Conservation (phyloP, 139 green algal species). For the Coelastrella sp. region DNA sequence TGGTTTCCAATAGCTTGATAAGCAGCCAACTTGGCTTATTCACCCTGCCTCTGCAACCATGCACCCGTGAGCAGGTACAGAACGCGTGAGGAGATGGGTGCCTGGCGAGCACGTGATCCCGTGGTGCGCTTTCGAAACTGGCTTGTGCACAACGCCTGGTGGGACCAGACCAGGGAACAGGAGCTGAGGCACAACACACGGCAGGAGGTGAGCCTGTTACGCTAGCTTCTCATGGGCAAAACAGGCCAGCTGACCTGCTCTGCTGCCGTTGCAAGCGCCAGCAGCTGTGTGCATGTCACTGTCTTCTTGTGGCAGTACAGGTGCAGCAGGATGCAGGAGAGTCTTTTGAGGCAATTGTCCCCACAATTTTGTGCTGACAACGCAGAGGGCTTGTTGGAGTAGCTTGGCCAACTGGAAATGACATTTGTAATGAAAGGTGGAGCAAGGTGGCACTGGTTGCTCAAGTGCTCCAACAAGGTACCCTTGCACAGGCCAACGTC, state of each 20-base stretch:
- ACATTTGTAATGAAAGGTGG: too few species aligned
- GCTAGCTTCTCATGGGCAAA: too few species aligned
- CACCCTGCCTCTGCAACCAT: neutral
- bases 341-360: too few species aligned
- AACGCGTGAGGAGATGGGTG: slow-evolving; percentile 78
- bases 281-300: neutral
- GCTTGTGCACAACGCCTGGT: slow-evolving; percentile 76
- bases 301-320: neutral
- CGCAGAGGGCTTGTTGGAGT: too few species aligned
- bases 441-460: too few species aligned
- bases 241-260: too few species aligned
- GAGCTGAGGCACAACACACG: slow-evolving; percentile 54
- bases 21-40: neutral
- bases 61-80: slow-evolving; percentile 75
- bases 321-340: neutral
- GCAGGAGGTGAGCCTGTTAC: slow-evolving; percentile 54
- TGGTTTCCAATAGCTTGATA: neutral
- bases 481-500: too few species aligned
- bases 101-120: slow-evolving; percentile 86
- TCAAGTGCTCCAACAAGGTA: too few species aligned
- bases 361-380: too few species aligned
- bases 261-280: too few species aligned
- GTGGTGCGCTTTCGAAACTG: slow-evolving; percentile 81
- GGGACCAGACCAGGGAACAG: slow-evolving; percentile 72
- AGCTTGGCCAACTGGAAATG: too few species aligned